Evolutionary conservation across 148 eudicot genomes (phyloP), one percentile per base, ranked within the genome.

Genomic region (Simmondsia chinensis): DNA sequence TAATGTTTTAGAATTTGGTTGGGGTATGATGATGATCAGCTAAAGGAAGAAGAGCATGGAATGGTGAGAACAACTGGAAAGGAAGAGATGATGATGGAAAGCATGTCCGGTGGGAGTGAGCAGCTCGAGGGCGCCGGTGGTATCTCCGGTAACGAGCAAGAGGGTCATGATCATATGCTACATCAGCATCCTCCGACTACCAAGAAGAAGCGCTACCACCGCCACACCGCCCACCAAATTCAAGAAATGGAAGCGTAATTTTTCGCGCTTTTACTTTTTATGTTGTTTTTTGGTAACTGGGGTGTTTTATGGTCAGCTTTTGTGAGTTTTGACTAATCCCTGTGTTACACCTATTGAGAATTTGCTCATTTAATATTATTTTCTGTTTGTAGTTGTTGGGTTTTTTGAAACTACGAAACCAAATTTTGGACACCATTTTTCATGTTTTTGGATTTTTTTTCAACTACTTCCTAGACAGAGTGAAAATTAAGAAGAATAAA

Each of bases 211-310:
- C 86, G 96, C 20, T 93, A 86, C 60, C 96, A 93, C 43, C 70
- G 99, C 26, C 99, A 93, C 74, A 86, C 99, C 20, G 69, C 94
- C 35, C 86, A 75, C 32, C 99, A 93, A 67, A 93, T 93, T 71
- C 99, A 93, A 71, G 96, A 93, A 70, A 82, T 93, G 96, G 99
- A 93, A 66, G 41, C 94, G 99, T 93, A 79, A 7, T 70, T 23
- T 0, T 13, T 12, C 11, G 2, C 22, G 24, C 28, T 41, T 8
- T 31, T 1, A 32, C 9, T 17, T 1, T 34, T 17, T 32, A 17
- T 47, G 13, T 47, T 16, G 13, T 6, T 11, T n/a, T 27, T 19
- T 44, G 20, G 23, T 4, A 39, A 15, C n/a, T n/a, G n/a, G n/a
- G n/a, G n/a, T n/a, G n/a, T n/a, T n/a, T n/a, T n/a, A n/a, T n/a